phyloP scores from a whole-genome alignment of 495 filamentous ascomycete genomes.

The Lophiostoma macrostomum region DNA sequence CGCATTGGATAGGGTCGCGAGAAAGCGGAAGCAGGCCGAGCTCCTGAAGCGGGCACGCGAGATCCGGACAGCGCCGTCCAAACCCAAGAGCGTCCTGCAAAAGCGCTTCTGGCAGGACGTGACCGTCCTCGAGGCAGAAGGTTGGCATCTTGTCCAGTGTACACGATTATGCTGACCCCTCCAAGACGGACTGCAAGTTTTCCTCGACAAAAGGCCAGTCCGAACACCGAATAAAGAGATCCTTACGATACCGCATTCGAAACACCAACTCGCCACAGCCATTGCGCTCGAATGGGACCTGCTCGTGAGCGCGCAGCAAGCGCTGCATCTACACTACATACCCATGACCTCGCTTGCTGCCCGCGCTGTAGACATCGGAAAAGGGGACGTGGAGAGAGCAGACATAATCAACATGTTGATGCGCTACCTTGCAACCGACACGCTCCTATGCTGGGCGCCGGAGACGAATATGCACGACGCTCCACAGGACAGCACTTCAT shows the following conservation, averaged over 20 bases:
- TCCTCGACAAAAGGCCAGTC: conserved; percentile 77
- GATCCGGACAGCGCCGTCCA: conserved; percentile 42
- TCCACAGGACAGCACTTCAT: conserved; percentile 44
- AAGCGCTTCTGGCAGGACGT: conserved; percentile 87
- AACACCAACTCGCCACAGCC: conserved; percentile 78
- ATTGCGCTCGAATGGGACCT: conserved; percentile 92
- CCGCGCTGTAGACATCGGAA: conserved; percentile 73
- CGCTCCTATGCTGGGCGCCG: conserved; percentile 87
- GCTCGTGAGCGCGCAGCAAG: conserved; percentile 73
- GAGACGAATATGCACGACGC: conserved; percentile 48
- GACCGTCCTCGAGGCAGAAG: conserved; percentile 56
- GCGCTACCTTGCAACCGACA: conserved; percentile 88
- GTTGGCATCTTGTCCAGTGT: conserved; percentile 34
- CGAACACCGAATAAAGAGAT: conserved; percentile 68
- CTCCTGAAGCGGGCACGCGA: conserved; percentile 50
- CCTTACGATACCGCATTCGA: conserved; percentile 67
- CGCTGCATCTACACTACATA: conserved; percentile 72
- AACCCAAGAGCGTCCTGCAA: conserved; percentile 50
- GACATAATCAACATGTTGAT: conserved; percentile 65
- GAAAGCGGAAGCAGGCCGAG: conserved; percentile 56
- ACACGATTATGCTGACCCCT: conserved; percentile 2
- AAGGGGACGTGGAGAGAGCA: conserved; percentile 57
- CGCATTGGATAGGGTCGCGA: conserved; percentile 50
- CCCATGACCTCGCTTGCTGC: conserved; percentile 83
- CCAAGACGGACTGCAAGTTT: conserved; percentile 64